These are phyloP conservation scores for Candida saitoana DNA, from an alignment of 805 yeast species.

Conservation along the genomic window DNA sequence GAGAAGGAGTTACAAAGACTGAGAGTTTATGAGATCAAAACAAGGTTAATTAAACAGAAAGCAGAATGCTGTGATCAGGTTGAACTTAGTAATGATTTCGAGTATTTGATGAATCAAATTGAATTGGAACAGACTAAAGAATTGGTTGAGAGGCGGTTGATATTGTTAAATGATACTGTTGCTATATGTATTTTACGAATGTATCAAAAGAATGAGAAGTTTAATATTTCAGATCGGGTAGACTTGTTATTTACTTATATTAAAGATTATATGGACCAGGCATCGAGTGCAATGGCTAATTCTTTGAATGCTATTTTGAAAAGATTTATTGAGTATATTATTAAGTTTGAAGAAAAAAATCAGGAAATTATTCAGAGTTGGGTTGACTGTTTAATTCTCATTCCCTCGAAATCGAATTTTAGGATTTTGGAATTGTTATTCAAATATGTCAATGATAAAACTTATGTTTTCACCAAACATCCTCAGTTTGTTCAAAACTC, in stretches of 20 bases:
- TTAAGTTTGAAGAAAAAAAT: constrained; percentile 10
- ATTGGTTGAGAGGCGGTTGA: constrained; percentile 16
- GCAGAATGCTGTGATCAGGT: background rate
- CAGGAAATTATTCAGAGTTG: constrained; percentile 36
- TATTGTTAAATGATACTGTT: constrained; percentile 53
- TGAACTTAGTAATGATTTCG: background rate
- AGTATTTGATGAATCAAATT: background rate
- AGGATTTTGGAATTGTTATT: constrained; percentile 59
- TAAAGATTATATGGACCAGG: constrained; percentile 66
- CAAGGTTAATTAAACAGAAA: background rate
- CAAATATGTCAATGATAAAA: constrained; percentile 41
- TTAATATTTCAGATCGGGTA: background rate
- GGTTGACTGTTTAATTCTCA: constrained; percentile 39
- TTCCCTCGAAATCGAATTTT: constrained; percentile 51
- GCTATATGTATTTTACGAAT: constrained; percentile 63
- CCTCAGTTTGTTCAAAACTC: constrained; percentile 47
- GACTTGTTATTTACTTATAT: constrained; percentile 42
- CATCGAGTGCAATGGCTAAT: constrained; percentile 67
- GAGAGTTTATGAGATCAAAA: background rate
- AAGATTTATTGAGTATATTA: constrained; percentile 45
- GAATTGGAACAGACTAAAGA: background rate
- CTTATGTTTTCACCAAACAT: constrained; percentile 36
- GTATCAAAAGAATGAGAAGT: constrained; percentile 29
- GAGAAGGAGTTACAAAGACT: too few species aligned
- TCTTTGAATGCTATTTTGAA: constrained; percentile 59